Percentiles rank a stretch among this genome's conserved stretches.
phyloP scores from a whole-genome alignment of 345 rosid species.

The Gossypium herbaceum region DNA sequence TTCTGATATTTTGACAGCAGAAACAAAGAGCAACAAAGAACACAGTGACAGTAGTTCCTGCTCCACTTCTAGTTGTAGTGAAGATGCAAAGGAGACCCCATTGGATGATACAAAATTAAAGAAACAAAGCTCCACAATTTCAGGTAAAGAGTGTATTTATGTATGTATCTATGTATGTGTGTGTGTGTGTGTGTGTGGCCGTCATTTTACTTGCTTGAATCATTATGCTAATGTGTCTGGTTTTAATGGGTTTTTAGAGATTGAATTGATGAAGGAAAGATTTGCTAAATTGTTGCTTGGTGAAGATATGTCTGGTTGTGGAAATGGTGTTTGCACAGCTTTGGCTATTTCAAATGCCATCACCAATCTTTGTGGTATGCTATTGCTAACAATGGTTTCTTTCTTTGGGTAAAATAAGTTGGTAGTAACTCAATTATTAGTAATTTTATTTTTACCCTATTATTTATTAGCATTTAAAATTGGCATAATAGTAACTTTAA shows the following conservation, averaged over 20 bases:
- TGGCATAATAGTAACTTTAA: too few relatives aligned
- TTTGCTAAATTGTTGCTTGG: slow-evolving; percentile 92
- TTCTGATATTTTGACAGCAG: slow-evolving; percentile 66
- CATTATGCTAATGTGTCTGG: neutral
- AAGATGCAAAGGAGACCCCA: slow-evolving; percentile 30
- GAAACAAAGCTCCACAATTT: slow-evolving; percentile 41
- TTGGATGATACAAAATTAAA: slow-evolving; percentile 32
- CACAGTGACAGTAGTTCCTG: slow-evolving; percentile 59
- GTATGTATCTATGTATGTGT: too few relatives aligned
- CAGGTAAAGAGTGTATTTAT: slow-evolving; percentile 41
- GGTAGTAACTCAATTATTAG: too few relatives aligned
- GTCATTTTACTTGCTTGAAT: slow-evolving; percentile 4
- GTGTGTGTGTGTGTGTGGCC: neutral
- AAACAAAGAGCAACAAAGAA: slow-evolving; percentile 51
- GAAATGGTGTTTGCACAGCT: slow-evolving; percentile 92
- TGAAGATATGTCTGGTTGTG: slow-evolving; percentile 98
- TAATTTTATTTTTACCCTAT: too few relatives aligned
- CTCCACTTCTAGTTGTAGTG: slow-evolving; percentile 29
- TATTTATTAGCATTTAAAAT: too few relatives aligned
- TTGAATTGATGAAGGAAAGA: slow-evolving; percentile 97
- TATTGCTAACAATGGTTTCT: too few relatives aligned
- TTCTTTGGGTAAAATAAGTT: too few relatives aligned
- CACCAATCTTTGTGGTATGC: slow-evolving; percentile 93
- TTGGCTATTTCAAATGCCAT: slow-evolving; percentile 94
- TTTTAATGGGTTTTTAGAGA: slow-evolving; percentile 42